Evolutionary conservation across 768 basidiomycete genomes (phyloP), one percentile per base, ranked within the genome.

Genomic region (Russula brevipes): DNA sequence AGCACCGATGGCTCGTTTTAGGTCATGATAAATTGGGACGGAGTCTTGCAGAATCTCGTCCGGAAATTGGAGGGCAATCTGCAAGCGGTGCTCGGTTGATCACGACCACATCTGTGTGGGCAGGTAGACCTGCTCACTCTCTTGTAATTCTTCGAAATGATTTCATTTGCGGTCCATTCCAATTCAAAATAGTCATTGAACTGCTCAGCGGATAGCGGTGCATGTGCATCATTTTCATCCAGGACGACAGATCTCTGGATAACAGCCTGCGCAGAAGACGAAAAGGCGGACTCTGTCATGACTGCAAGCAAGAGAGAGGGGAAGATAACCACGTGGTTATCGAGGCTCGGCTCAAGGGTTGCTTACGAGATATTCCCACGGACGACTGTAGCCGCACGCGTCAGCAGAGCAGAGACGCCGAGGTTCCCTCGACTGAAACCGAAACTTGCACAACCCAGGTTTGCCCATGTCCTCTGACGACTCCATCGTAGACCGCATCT

Each of bases 51-150:
- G 75, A 24, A 98, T 82, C 72, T 96, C 91, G 72, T 99, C 97
- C 0, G 97, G 96, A 69, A 98, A 98, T 74, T 98, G 97, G 11
- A 99, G 81, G 0, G 92, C 92, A 54, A 94, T 83, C 88, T 94
- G 69, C 31, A 24, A 41, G 14, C 17, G 41, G 47, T 41, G 31
- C 33, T 10, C 35, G 24, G 30, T 54, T 35, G 14, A 39, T 68
- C 38, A 51, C 31, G 64, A 14, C 33, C 45, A 3, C 24, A 47
- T 44, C 7, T n/a, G 9, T 56, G 41, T 39, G 11, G n/a, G 49
- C 57, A 4, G 11, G 11, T 38, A 19, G 30, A 84, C 61, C 64
- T 7, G 39, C 63, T 54, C 46, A 93, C 92, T 69, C 89, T 80
- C 73, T 86, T 87, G 75, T 85, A 93, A 63, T 81, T 79, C 1